Conservation (phyloP, 1,139 yeast species). For the Candida sojae region DNA sequence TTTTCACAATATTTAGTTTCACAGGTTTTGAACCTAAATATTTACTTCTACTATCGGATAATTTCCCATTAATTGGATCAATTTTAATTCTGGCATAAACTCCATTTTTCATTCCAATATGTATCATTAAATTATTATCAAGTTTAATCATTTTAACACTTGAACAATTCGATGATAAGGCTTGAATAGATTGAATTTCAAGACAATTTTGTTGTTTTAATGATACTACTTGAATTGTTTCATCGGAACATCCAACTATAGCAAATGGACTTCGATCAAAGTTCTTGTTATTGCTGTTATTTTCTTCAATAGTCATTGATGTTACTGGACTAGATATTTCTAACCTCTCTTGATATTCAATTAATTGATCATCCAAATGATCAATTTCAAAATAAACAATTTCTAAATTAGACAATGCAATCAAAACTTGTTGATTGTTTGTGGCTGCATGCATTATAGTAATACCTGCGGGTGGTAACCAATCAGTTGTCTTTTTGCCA, state of each 20-base stretch:
- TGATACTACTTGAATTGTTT: conserved; percentile 69
- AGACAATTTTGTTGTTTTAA: conserved; percentile 64
- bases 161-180: conserved; percentile 59
- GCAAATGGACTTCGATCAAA: conserved; percentile 53
- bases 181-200: conserved; percentile 66
- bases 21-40: conserved; percentile 74
- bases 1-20: conserved; percentile 37
- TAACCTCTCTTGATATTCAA: conserved; percentile 67
- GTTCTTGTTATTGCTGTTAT: conserved; percentile 18
- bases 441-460: conserved; percentile 59
- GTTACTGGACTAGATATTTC: conserved; percentile 56
- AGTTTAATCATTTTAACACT: conserved; percentile 43
- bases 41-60: conserved; percentile 69
- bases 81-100: conserved; percentile 67
- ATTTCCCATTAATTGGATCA: conserved; percentile 60
- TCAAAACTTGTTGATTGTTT: conserved; percentile 65
- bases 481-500: conserved; percentile 47
- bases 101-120: conserved; percentile 83
- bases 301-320: conserved; percentile 21
- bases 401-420: conserved; percentile 74
- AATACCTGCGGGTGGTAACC: conserved; percentile 87
- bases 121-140: conserved; percentile 36
- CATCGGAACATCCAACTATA: conserved; percentile 72
- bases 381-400: conserved; percentile 84
- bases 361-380: conserved; percentile 56